Percentiles rank a stretch among this genome's conserved stretches.
Conservation (phyloP, 2,329 filamentous ascomycete species). For the Aspergillus sp. region DNA sequence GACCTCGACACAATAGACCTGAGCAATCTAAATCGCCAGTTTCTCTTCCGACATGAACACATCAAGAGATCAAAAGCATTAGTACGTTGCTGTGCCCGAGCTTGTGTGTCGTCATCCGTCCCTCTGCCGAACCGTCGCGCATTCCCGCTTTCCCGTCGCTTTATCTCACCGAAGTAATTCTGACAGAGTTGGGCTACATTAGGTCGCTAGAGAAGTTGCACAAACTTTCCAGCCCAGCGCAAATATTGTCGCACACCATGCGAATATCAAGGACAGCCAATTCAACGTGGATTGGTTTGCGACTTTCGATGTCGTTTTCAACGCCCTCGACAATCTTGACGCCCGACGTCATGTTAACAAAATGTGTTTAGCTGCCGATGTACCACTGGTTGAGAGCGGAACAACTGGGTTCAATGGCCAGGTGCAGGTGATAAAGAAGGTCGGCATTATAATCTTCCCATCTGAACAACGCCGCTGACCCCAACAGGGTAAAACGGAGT, state of each 20-base stretch:
- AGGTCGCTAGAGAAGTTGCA: constrained; percentile 92
- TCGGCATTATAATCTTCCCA: constrained; percentile 23
- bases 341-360: constrained; percentile 92
- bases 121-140: background rate
- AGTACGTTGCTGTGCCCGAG: constrained; percentile 52
- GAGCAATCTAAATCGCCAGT: constrained; percentile 96
- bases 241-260: constrained; percentile 84
- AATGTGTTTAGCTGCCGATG: constrained; percentile 90
- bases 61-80: constrained; percentile 97
- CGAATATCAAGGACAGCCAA: constrained; percentile 86
- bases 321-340: constrained; percentile 93
- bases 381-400: constrained; percentile 92
- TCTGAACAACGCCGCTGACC: constrained; percentile 11
- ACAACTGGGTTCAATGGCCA: constrained; percentile 98
- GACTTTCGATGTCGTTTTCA: constrained; percentile 83
- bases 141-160: background rate
- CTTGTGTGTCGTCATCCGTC: constrained; percentile 4
- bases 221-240: constrained; percentile 85
- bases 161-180: constrained; percentile 6
- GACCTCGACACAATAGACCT: constrained; percentile 98
- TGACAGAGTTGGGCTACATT: constrained; percentile 18
- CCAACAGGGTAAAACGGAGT: constrained; percentile 73
- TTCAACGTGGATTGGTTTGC: constrained; percentile 91
- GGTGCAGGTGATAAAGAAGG: constrained; percentile 91
- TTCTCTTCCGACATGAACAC: constrained; percentile 93